Percentiles rank a stretch among this genome's conserved stretches.
These are phyloP conservation scores for Pseudogymnoascus verrucosus DNA, from an alignment of 2,329 filamentous ascomycete genomes.

Conservation along the genomic window DNA sequence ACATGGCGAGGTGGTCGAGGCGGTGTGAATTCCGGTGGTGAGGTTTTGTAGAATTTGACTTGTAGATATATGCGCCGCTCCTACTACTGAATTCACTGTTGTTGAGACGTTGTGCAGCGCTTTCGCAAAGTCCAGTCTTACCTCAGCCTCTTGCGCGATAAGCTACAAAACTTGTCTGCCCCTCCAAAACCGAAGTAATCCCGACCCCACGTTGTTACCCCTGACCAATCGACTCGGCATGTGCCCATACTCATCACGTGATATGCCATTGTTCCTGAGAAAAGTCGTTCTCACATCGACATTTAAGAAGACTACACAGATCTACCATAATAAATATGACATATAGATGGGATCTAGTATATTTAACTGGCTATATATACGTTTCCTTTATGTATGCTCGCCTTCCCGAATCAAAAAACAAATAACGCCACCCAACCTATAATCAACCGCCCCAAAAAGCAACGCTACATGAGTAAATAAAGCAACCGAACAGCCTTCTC, in stretches of 20 bases:
- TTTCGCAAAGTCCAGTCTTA: constrained; percentile 3
- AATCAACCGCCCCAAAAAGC: neutral
- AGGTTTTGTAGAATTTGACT: neutral
- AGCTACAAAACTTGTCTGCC: constrained; percentile 8
- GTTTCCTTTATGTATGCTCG: neutral
- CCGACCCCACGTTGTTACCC: constrained; percentile 7
- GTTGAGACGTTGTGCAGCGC: neutral
- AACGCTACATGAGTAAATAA: constrained; percentile 51
- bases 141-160: neutral
- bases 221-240: constrained; percentile 3
- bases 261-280: neutral
- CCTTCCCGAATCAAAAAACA: neutral
- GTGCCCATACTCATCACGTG: neutral
- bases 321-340: neutral
- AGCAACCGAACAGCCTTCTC: constrained; percentile 60
- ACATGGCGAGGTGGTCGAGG: constrained; percentile 15
- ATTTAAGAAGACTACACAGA: neutral
- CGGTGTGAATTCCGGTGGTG: neutral
- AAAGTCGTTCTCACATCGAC: neutral
- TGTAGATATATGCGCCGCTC: neutral
- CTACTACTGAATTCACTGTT: neutral
- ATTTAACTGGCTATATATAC: neutral
- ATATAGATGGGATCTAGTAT: neutral
- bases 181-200: constrained; percentile 3
- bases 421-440: neutral